phyloP scores from a whole-genome alignment of 345 rosid species.

The Arabidopsis thaliana region TAIR10.1 NC_003074.8:5257001-5257500 shows the following conservation, averaged over 20 bases:
- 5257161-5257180: background rate
- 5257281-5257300: conserved; percentile 14
- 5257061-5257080: background rate
- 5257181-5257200: conserved; percentile 13
- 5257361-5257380: background rate
- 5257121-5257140: conserved; percentile 21
- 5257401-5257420: background rate
- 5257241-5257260: conserved; percentile 12
- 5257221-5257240: conserved; percentile 8
- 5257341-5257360: conserved; percentile 2
- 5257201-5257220: background rate
- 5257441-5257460: background rate
- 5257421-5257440: background rate
- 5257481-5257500: background rate
- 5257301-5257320: background rate
- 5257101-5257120: background rate
- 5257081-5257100: background rate
- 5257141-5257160: conserved; percentile 21
- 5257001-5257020: conserved; percentile 12
- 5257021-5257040: conserved; percentile 3
- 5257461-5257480: background rate
- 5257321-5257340: conserved; percentile 10
- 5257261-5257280: conserved; percentile 35
- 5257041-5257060: background rate
- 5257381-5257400: conserved; percentile 1